These are phyloP conservation scores for Fraxinus latifolia DNA, from an alignment of 305 asterid species.

Conservation along the genomic window DNA sequence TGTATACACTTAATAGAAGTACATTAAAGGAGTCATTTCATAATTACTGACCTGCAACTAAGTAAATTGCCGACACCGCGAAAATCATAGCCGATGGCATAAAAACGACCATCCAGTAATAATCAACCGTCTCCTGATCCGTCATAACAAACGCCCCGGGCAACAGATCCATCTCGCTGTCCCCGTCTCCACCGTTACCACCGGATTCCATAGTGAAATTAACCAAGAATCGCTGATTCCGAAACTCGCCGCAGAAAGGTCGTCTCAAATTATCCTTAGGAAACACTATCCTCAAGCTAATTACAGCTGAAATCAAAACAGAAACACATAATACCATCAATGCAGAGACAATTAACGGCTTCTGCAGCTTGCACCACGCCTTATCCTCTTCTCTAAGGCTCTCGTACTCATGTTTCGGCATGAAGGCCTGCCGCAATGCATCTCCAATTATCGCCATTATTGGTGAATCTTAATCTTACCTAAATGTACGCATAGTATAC, in stretches of 20 bases:
- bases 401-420: conserved; percentile 90
- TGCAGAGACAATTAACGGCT: conserved; percentile 38
- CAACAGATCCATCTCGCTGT: conserved; percentile 54
- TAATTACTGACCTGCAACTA: conserved; percentile 59
- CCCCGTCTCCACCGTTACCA: conserved; percentile 23
- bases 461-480: neutral
- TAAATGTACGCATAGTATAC: neutral
- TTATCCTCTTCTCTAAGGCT: conserved; percentile 79
- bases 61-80: conserved; percentile 50
- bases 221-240: conserved; percentile 73
- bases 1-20: neutral
- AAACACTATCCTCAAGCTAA: conserved; percentile 62
- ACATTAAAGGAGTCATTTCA: neutral
- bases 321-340: conserved; percentile 45
- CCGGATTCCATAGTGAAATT: conserved; percentile 38
- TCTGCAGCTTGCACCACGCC: conserved; percentile 68
- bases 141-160: conserved; percentile 75
- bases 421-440: conserved; percentile 90
- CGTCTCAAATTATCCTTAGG: conserved; percentile 33
- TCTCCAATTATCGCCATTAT: conserved; percentile 70
- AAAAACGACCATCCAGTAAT: conserved; percentile 90
- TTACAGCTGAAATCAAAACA: conserved; percentile 48
- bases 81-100: conserved; percentile 64
- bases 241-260: conserved; percentile 76
- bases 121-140: conserved; percentile 91